These are phyloP conservation scores for Fusarium agapanthi DNA, from an alignment of 2,329 filamentous ascomycete genomes.

Conservation along the genomic window DNA sequence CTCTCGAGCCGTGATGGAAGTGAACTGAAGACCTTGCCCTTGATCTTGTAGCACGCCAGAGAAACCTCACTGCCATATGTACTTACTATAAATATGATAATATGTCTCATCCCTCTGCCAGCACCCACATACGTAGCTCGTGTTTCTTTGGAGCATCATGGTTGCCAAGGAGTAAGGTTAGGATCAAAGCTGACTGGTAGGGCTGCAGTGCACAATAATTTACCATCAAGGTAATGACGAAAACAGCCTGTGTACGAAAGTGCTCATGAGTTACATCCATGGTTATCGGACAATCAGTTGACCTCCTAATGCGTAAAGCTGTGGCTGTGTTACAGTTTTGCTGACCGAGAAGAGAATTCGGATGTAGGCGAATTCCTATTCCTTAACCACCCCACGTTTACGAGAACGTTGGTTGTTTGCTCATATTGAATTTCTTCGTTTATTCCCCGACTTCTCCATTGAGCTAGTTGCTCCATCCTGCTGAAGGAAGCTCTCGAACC, in stretches of 20 bases:
- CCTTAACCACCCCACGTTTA: constrained; percentile 9
- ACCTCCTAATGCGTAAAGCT: constrained; percentile 6
- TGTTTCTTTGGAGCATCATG: background rate
- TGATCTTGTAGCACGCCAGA: background rate
- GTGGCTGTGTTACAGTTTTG: constrained; percentile 2
- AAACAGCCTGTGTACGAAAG: background rate
- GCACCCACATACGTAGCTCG: background rate
- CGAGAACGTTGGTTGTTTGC: background rate
- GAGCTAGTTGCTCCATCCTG: background rate
- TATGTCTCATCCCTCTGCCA: background rate
- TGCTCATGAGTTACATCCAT: background rate
- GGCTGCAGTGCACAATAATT: background rate
- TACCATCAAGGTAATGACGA: background rate
- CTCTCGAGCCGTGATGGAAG: background rate
- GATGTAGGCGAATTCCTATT: background rate
- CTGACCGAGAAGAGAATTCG: background rate
- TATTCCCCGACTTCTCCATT: constrained; percentile 10
- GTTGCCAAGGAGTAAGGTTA: background rate
- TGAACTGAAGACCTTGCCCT: background rate
- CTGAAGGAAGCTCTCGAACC: background rate
- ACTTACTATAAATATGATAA: background rate
- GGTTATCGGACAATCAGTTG: constrained; percentile 15
- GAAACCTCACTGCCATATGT: background rate
- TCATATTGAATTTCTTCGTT: background rate
- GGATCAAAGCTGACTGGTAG: background rate